Conservation (phyloP, 1,284 basidiomycete genomes). For the Stygiomarasmius scandens region DNA sequence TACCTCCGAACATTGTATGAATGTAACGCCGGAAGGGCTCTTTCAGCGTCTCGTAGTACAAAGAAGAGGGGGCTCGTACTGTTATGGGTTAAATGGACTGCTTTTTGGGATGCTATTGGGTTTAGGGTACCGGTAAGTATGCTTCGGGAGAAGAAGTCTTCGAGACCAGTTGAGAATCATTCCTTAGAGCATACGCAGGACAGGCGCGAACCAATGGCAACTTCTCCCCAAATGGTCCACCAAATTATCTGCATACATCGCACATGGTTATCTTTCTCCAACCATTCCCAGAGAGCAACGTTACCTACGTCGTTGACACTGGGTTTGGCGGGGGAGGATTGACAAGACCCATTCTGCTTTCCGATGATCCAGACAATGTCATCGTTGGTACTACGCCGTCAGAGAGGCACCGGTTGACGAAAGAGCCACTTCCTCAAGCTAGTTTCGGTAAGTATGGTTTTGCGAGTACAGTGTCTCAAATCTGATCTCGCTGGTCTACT, state of each 20-base stretch:
- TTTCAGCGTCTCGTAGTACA: slow-evolving; percentile 33
- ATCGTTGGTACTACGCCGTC: slow-evolving; percentile 8
- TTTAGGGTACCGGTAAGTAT: background rate
- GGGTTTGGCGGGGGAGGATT: background rate
- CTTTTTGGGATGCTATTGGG: slow-evolving; percentile 15
- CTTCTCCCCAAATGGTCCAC: background rate
- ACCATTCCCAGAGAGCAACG: background rate
- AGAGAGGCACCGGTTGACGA: slow-evolving; percentile 31
- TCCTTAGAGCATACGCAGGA: background rate
- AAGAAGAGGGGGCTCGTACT: slow-evolving; percentile 34
- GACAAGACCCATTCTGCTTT: slow-evolving; percentile 5
- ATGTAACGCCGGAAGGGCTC: slow-evolving; percentile 30
- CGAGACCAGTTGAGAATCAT: no score
- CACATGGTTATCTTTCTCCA: background rate
- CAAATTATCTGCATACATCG: background rate
- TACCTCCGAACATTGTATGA: slow-evolving; percentile 33
- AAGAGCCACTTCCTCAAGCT: slow-evolving; percentile 21
- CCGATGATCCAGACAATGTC: slow-evolving; percentile 3
- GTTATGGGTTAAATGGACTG: slow-evolving; percentile 39
- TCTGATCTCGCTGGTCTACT: slow-evolving; percentile 5
- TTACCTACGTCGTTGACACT: background rate
- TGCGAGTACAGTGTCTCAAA: background rate
- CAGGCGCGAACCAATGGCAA: background rate
- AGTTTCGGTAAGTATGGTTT: slow-evolving; percentile 24
- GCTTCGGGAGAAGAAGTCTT: no score